A percentile compares a stretch with the other conserved stretches of the same genome.
phyloP scores from a whole-genome alignment of 495 filamentous ascomycete genomes.

The Neurospora terricola region DNA sequence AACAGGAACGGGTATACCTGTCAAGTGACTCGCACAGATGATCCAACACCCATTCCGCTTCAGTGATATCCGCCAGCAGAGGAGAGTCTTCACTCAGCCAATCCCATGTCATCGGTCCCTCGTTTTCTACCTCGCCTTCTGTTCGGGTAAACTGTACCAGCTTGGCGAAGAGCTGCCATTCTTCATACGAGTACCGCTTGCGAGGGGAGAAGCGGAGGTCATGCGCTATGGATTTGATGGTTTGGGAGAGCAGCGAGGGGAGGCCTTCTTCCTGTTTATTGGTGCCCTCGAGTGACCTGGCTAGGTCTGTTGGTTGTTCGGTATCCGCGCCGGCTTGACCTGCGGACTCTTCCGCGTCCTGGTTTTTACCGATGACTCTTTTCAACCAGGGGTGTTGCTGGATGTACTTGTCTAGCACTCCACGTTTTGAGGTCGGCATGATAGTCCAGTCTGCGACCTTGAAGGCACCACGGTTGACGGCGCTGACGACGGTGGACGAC shows the following conservation, averaged over 20 bases:
- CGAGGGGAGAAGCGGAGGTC: constrained; percentile 40
- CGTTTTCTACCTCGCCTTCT: constrained; percentile 21
- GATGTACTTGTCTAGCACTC: not conserved
- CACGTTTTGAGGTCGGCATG: constrained; percentile 32
- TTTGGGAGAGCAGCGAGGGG: constrained; percentile 46
- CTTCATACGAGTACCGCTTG: constrained; percentile 56
- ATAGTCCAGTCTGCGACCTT: constrained; percentile 59
- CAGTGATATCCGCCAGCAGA: constrained; percentile 48
- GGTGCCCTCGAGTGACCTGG: fast-evolving
- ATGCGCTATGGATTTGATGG: constrained; percentile 52
- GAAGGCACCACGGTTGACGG: constrained; percentile 51
- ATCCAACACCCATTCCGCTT: constrained; percentile 53
- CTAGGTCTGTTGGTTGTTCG: not conserved
- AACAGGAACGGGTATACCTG: constrained; percentile 19
- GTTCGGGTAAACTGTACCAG: constrained; percentile 25
- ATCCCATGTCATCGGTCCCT: constrained; percentile 46
- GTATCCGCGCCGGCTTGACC: not conserved
- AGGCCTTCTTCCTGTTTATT: constrained; percentile 27
- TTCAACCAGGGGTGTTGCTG: not conserved
- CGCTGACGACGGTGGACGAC: constrained; percentile 54
- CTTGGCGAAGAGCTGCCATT: constrained; percentile 60
- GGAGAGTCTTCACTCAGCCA: constrained; percentile 63
- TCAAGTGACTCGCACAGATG: constrained; percentile 44
- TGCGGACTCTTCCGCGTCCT: not conserved
- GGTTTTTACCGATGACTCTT: not conserved